Conservation (phyloP, 306 rosid genomes). For the Parietaria judaica region DNA sequence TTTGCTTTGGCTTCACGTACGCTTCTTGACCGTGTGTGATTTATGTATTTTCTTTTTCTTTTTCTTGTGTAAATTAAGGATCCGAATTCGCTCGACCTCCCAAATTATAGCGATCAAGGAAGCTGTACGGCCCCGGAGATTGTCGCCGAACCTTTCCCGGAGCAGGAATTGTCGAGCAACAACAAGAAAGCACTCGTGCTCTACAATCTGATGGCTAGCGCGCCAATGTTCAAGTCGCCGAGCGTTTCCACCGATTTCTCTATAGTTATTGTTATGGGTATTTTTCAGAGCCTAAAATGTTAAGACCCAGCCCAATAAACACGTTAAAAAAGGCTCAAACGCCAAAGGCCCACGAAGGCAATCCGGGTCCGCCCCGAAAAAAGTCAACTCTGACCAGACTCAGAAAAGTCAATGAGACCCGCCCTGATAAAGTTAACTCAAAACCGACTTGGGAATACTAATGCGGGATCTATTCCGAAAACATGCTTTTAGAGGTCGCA, state of each 20-base stretch:
- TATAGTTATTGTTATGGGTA: too few species aligned
- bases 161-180: not conserved
- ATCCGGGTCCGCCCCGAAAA: too few species aligned
- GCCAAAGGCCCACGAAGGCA: too few species aligned
- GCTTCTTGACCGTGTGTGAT: not conserved
- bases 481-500: too few species aligned
- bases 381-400: too few species aligned
- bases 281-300: too few species aligned
- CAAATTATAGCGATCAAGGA: slow-evolving; percentile 1
- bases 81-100: not conserved
- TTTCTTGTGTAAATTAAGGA: slow-evolving; percentile 9
- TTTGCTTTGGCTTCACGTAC: not conserved
- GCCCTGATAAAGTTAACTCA: too few species aligned
- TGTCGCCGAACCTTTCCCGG: not conserved
- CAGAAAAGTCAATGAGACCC: too few species aligned
- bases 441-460: too few species aligned
- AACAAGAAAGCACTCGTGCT: slow-evolving; percentile 38
- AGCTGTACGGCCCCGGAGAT: not conserved
- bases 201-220: slow-evolving; percentile 13
- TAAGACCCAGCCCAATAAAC: too few species aligned
- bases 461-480: too few species aligned
- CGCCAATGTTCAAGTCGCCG: slow-evolving; percentile 19
- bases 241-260: slow-evolving; percentile 23
- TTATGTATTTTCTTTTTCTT: not conserved
- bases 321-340: too few species aligned